Evolutionary conservation across 164 flowering plant genomes (phyloP).

Genomic region (Aristolochia californica): DNA sequence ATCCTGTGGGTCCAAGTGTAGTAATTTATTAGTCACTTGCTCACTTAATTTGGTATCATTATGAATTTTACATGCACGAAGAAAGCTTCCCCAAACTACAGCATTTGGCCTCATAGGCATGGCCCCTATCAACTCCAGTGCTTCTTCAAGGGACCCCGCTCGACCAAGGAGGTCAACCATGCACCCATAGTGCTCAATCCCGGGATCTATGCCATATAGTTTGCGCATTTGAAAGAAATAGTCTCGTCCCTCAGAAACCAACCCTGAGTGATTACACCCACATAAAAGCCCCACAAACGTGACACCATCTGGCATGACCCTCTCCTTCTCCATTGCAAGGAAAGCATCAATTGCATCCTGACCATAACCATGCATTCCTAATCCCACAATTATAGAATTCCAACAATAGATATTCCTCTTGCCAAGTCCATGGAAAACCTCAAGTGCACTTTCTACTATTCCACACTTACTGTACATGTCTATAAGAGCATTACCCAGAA

Average conservation of each 20-base stretch:
- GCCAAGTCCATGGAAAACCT: conserved; percentile 22
- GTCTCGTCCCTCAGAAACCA: conserved; percentile 21
- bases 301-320: conserved; percentile 26
- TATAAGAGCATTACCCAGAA: conserved; percentile 30
- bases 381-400: conserved; percentile 30
- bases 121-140: conserved; percentile 19
- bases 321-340: conserved; percentile 18
- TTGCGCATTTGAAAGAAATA: conserved; percentile 23
- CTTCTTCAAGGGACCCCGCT: conserved; percentile 25
- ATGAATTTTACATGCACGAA: conserved; percentile 26
- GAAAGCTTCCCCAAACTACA: conserved; percentile 27
- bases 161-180: conserved; percentile 37
- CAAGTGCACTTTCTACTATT: conserved; percentile 20
- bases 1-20: conserved; percentile 28
- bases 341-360: conserved; percentile 28
- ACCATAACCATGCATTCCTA: conserved; percentile 35
- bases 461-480: conserved; percentile 43
- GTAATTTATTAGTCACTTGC: conserved; percentile 18
- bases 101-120: conserved; percentile 29
- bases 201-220: conserved; percentile 24
- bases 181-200: conserved; percentile 38
- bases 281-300: conserved; percentile 34
- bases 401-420: conserved; percentile 28
- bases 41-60: conserved; percentile 21
- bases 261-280: conserved; percentile 36